A percentile compares a stretch with the other conserved stretches of the same genome.
Conservation (phyloP, 345 rosid genomes). For the Brassica cretica region DNA sequence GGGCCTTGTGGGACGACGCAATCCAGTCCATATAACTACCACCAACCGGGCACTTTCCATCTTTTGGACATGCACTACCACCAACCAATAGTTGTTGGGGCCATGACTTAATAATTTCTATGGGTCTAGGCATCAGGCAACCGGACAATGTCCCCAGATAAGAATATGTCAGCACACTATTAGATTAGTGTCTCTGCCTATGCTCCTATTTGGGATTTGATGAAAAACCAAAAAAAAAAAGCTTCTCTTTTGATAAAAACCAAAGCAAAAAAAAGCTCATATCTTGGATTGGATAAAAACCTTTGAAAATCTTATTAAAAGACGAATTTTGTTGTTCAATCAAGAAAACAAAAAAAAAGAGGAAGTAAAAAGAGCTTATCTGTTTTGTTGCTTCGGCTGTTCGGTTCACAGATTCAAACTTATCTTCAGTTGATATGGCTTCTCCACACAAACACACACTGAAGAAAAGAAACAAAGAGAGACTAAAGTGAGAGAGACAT, state of each 20-base stretch:
- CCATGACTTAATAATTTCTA: background rate
- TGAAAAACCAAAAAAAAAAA: background rate
- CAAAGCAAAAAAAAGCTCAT: background rate
- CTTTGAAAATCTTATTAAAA: too few relatives aligned
- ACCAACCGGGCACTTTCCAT: background rate
- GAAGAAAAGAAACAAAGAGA: background rate
- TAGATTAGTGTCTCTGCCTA: background rate
- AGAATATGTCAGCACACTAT: conserved; percentile 9
- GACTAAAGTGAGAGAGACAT: background rate
- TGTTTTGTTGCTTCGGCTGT: background rate
- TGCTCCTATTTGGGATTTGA: background rate
- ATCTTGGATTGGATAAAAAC: background rate
- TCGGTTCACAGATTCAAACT: background rate
- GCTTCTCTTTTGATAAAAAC: background rate
- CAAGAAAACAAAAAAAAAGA: background rate
- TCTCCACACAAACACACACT: background rate
- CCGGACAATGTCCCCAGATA: background rate
- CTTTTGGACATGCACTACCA: background rate
- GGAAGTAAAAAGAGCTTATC: background rate
- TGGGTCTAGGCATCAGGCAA: background rate
- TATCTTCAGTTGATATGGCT: background rate
- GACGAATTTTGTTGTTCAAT: background rate
- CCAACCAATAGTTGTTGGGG: background rate
- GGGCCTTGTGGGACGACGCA: too few relatives aligned
- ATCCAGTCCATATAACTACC: too few relatives aligned